Base-by-base conservation (phyloP, 164 flowering plant genomes). In the Kalanchoe fedtschenkoi region DNA sequence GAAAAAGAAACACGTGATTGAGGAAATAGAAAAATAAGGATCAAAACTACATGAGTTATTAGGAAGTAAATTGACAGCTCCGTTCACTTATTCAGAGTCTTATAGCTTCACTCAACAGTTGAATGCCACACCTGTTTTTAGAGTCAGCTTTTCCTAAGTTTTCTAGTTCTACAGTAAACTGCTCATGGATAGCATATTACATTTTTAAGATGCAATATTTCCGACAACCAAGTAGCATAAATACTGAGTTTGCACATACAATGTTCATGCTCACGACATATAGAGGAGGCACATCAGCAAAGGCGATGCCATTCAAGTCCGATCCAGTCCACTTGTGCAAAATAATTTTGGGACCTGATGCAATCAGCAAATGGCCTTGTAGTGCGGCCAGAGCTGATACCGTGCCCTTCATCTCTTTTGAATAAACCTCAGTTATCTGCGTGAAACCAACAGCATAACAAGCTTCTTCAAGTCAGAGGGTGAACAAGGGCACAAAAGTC, bases 201-300 rank as follows among this genome's bases (percentile, higher is more conserved):
- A n/a, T n/a, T n/a, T n/a, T n/a, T n/a, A n/a, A n/a, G n/a, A n/a
- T n/a, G n/a, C n/a, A n/a, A n/a, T n/a, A n/a, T n/a, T n/a, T n/a
- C n/a, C n/a, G n/a, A n/a, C n/a, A 37, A 37, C 39, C 39, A 41
- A 51, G 56, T n/a, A 51, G 29, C 24, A n/a, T 16, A 32, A 0
- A 34, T 33, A 9, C 21, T 22, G 16, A n/a, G 6, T 8, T 57
- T 19, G 66, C 38, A 80, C 96, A 8, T 83, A 93, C 99, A 71
- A 91, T 89, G 61, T 95, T 95, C 70, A 95, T 69, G 96, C 99
- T 95, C 72, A 91, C 96, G 61, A 87, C 99, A 75, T 87, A 75
- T 32, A 95, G 80, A 13, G 97, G 98, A 32, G 97, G 98, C 62
- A 80, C 89, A 79, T 95, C 99, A 73, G 65, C 82, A 73, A 95